Base-by-base conservation (phyloP, 2,329 filamentous ascomycete species). In the Colletotrichum higginsianum region DNA sequence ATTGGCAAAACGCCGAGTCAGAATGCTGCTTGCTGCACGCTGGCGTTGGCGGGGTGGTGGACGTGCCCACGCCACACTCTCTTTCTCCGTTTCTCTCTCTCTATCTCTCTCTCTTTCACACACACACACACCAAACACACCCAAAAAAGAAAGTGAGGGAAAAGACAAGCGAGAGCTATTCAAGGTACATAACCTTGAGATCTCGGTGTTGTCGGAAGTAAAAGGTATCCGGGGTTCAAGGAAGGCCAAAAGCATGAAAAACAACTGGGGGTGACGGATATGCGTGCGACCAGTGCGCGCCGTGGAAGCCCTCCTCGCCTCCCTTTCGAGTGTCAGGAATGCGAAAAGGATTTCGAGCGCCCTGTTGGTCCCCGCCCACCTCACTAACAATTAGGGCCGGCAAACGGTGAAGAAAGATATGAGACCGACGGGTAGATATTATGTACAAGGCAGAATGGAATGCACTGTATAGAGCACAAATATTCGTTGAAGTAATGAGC, bases 281-380 rank as follows among this genome's bases (percentile, higher is more conserved):
- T 44, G 30, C 42, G 16, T 49, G 67, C 35, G 62, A 66, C 55
- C 67, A 67, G 50, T 66, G 56, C 63, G 42, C 63, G 23, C 56
- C n/a, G 55, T 35, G 40, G 53, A 60, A 69, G 16, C 46, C 61
- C 46, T 58, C 46, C 42, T 53, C 21, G 47, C 30, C 50, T 53
- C 49, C 23, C 49, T 35, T 23, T 26, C 35, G 21, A 49, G 21
- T 63, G 38, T 42, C 61, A 49, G 30, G 46, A 26, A 30, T 15
- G 21, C 56, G n/a, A 61, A 21, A 15, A 13, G n/a, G n/a, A 62
- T 44, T 18, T 38, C 55, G n/a, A 58, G 38, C 12, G 38, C 35
- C 38, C 55, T 58, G 21, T 9, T 21, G 55, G n/a, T 38, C 40
- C 40, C 40, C 40, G n/a, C 23, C 55, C 55, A 44, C 15, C 38